Percentiles rank a stretch among this genome's conserved stretches.
These are phyloP conservation scores for Ajuga chamaepitys DNA, from an alignment of 257 asterid species.

Conservation along the genomic window DNA sequence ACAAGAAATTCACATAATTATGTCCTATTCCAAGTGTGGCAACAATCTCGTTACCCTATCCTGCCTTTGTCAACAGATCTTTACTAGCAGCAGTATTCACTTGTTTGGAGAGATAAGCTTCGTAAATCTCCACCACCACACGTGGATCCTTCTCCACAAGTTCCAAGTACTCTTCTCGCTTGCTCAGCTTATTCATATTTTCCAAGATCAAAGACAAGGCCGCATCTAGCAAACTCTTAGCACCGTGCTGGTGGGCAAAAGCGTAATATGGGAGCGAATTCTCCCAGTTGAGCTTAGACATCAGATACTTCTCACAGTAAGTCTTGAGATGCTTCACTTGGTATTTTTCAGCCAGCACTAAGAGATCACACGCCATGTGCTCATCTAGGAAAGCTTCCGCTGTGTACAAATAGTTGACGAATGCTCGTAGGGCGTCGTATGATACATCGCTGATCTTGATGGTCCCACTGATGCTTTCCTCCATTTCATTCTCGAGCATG, in stretches of 20 bases:
- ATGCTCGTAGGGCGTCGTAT: constrained; percentile 62
- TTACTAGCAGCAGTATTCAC: constrained; percentile 69
- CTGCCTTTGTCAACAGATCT: constrained; percentile 28
- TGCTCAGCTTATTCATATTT: constrained; percentile 64
- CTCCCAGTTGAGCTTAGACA: constrained; percentile 63
- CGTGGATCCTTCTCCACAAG: constrained; percentile 85
- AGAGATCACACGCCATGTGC: constrained; percentile 71
- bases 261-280: constrained; percentile 68
- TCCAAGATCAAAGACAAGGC: constrained; percentile 63
- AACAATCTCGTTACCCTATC: constrained; percentile 6
- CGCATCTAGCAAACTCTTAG: constrained; percentile 60
- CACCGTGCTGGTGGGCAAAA: constrained; percentile 69
- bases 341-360: constrained; percentile 75
- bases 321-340: constrained; percentile 79
- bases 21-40: background rate
- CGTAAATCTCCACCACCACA: constrained; percentile 65
- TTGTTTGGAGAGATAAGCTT: constrained; percentile 69
- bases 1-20: background rate
- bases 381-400: constrained; percentile 79
- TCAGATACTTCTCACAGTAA: constrained; percentile 67
- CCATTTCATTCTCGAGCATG: constrained; percentile 82
- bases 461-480: constrained; percentile 76
- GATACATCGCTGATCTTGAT: constrained; percentile 77
- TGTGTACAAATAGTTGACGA: constrained; percentile 66
- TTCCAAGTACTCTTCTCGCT: constrained; percentile 63